phyloP scores from a whole-genome alignment of 768 basidiomycete genomes.

The Phylloporus arenicola region DNA sequence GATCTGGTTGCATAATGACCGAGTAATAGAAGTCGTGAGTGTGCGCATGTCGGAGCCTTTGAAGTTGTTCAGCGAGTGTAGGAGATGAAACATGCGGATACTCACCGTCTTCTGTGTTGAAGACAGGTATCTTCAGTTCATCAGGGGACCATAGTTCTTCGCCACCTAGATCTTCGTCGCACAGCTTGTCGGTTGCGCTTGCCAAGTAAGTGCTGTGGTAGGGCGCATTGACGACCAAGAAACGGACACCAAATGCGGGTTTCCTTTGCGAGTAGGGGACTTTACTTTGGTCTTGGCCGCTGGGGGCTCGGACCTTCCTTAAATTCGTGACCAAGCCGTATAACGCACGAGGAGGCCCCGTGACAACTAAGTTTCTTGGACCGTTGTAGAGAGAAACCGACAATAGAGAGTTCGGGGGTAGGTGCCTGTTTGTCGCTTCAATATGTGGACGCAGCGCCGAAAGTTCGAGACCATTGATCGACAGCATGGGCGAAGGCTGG shows the following conservation, averaged over 20 bases:
- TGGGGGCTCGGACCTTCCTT: conserved; percentile 83
- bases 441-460: conserved; percentile 79
- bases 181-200: conserved; percentile 68
- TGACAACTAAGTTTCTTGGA: conserved; percentile 85
- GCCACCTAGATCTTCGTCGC: conserved; percentile 67
- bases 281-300: conserved; percentile 90
- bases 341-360: conserved; percentile 85
- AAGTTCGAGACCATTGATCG: conserved; percentile 74
- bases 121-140: conserved; percentile 80
- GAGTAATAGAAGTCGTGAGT: conserved; percentile 66
- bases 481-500: conserved; percentile 87
- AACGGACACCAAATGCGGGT: conserved; percentile 86
- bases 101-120: conserved; percentile 88
- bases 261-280: conserved; percentile 91
- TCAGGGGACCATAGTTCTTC: conserved; percentile 71
- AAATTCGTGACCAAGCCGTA: conserved; percentile 91
- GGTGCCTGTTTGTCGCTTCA: conserved; percentile 79
- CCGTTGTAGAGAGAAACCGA: conserved; percentile 91
- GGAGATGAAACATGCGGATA: conserved; percentile 20
- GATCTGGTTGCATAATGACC: conserved; percentile 88
- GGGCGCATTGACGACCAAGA: conserved; percentile 92
- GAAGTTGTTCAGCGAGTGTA: conserved; percentile 11
- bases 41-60: conserved; percentile 81
- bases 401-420: conserved; percentile 73
- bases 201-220: conserved; percentile 88